Base-by-base conservation (phyloP, 2,329 filamentous ascomycete species). In the Fusarium irregulare region DNA sequence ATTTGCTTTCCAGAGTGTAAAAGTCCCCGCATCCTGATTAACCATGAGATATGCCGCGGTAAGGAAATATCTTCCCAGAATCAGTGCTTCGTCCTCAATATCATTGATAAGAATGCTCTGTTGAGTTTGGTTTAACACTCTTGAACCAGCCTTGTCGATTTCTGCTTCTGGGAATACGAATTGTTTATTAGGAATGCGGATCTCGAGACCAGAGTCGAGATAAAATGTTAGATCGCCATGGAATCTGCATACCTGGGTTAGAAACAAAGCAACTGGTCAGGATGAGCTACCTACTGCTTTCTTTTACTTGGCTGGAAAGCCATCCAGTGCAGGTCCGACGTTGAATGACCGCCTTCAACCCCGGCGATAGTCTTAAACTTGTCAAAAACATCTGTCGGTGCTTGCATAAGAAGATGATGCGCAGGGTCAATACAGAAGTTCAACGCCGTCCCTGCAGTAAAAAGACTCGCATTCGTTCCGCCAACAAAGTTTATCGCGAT, bases 31-130 rank as follows among this genome's bases (percentile, higher is more conserved):
- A 11, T 80, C 78, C 25, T 77, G 74, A 41, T 80, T 73, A 10
- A 80, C 76, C 79, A 80, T 80, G 1, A 80, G 68, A 51, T 80
- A 80, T 2, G 78, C 79, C 0, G 76, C 65, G 0, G 78, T 79
- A 13, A 79, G 66, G 44, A 80, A 80, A 46, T 78, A 79, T 1
- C 78, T 72, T 3, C 79, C 79, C 0, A 80, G 62, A 0, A 73
- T 77, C 0, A 75, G 66, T 0, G 70, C 70, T 18, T 73, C 66
- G 16, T 68, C 61, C 9, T 44, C 56, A 1, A 76, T 14, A 4
- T 49, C 56, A 18, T 71, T 75, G 6, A 79, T 70, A 5, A 77
- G 66, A 20, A 78, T 68, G n/a, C 76, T 76, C 3, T 72, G 60
- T 51, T 51, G 10, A 44, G 60, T 40, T 66, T 54, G 23, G 67